phyloP scores from a whole-genome alignment of 2,329 filamentous ascomycete species.

The Penicillium capsulatum region DNA sequence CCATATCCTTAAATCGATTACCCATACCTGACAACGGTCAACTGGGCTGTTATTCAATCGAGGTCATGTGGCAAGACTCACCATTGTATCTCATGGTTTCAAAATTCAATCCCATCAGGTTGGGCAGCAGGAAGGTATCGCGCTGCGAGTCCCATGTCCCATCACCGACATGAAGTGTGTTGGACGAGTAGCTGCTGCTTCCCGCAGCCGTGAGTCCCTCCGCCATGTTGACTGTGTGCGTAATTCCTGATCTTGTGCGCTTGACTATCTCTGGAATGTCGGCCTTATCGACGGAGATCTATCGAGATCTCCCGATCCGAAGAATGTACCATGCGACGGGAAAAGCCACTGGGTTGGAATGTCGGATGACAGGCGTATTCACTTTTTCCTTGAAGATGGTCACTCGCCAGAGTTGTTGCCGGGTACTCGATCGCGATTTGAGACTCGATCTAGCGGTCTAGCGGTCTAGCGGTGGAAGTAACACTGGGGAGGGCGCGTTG shows the following conservation, averaged over 20 bases:
- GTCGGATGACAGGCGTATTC: slow-evolving; percentile 4
- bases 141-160: slow-evolving; percentile 61
- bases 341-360: slow-evolving; percentile 13
- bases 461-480: slow-evolving; percentile 3
- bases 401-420: background rate
- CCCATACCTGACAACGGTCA: slow-evolving; percentile 53
- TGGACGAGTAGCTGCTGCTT: slow-evolving; percentile 58
- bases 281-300: slow-evolving; percentile 41
- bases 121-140: slow-evolving; percentile 62
- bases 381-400: background rate
- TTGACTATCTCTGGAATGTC: slow-evolving; percentile 34
- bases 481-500: background rate
- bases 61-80: slow-evolving; percentile 29
- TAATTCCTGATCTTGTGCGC: too few species aligned
- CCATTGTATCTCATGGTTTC: slow-evolving; percentile 65
- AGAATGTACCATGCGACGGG: slow-evolving; percentile 43
- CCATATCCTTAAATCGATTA: slow-evolving; percentile 59
- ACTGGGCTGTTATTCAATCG: slow-evolving; percentile 23
- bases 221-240: slow-evolving; percentile 24
- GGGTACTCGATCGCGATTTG: background rate
- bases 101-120: slow-evolving; percentile 61
- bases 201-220: slow-evolving; percentile 53
- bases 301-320: slow-evolving; percentile 41
- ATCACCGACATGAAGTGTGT: slow-evolving; percentile 61
- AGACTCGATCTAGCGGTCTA: background rate